phyloP scores from a whole-genome alignment of 805 yeast genomes.

The Wickerhamiella domercqiae region DNA sequence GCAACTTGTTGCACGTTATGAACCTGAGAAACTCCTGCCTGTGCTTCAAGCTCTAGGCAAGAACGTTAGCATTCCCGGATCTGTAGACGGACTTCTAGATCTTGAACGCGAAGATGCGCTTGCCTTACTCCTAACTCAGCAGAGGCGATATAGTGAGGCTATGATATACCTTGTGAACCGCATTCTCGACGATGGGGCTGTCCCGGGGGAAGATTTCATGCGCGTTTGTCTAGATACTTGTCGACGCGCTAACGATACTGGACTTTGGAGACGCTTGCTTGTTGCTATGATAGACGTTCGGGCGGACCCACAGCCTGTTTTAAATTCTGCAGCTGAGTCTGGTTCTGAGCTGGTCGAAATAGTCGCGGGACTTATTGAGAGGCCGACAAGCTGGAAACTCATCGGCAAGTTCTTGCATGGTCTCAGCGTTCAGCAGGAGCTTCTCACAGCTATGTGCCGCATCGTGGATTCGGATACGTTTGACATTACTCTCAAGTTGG shows the following conservation, averaged over 20 bases:
- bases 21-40: constrained; percentile 12
- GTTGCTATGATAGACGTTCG: constrained; percentile 25
- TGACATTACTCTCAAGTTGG: constrained; percentile 31
- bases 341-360: constrained; percentile 2
- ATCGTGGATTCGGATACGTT: constrained; percentile 43
- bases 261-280: constrained; percentile 28
- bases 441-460: constrained; percentile 5
- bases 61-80: constrained; percentile 19
- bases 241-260: constrained; percentile 6
- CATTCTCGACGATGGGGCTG: constrained; percentile 8
- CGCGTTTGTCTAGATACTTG: constrained; percentile 17
- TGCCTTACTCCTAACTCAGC: constrained; percentile 17
- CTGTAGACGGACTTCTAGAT: constrained; percentile 20
- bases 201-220: constrained; percentile 10
- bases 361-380: constrained; percentile 2
- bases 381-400: constrained; percentile 1
- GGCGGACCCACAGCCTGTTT: constrained; percentile 1
- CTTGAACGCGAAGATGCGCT: constrained; percentile 18
- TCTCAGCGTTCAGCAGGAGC: constrained; percentile 5
- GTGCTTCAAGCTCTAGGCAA: constrained; percentile 15
- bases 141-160: constrained; percentile 18
- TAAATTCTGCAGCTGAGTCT: constrained; percentile 2
- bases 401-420: constrained; percentile 4
- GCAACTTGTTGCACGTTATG: constrained; percentile 4
- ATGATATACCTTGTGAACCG: constrained; percentile 21